These are phyloP conservation scores for Entomortierella beljakovae DNA, from an alignment of 192 early-diverging fungal genomes.

Conservation along the genomic window DNA sequence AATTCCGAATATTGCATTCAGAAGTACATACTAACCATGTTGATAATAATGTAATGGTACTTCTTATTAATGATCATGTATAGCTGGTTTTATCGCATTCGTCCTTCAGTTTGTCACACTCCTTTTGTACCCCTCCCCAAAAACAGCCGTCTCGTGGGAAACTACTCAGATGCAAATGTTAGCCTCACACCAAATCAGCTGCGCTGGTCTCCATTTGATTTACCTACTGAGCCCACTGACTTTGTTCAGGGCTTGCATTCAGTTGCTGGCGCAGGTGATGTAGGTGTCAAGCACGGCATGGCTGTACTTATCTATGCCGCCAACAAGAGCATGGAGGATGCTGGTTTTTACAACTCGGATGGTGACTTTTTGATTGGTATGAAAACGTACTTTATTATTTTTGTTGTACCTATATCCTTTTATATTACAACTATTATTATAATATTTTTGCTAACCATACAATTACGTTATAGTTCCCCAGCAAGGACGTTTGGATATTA, in stretches of 20 bases:
- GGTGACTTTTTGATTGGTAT: conserved; percentile 92
- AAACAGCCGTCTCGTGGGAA: conserved; percentile 62
- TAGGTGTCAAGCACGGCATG: conserved; percentile 79
- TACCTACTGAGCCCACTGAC: conserved; percentile 70
- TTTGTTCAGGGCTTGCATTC: conserved; percentile 91
- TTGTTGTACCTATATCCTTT: too few species aligned
- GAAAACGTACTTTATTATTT: conserved; percentile 1
- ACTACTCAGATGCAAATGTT: conserved; percentile 68
- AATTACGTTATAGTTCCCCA: conserved; percentile 78
- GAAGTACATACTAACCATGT: background rate
- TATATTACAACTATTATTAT: too few species aligned
- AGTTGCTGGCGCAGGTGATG: conserved; percentile 88
- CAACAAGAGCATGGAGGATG: conserved; percentile 79
- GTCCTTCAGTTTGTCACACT: conserved; percentile 86
- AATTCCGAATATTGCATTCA: background rate
- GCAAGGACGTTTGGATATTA: conserved; percentile 87
- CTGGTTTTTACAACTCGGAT: conserved; percentile 90
- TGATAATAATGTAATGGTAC: background rate
- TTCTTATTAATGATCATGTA: background rate
- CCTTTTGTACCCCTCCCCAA: conserved; percentile 66
- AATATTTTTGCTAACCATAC: background rate
- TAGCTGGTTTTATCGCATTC: conserved; percentile 97
- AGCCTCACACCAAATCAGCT: conserved; percentile 86
- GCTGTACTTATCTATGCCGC: conserved; percentile 88
- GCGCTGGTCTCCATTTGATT: conserved; percentile 92